Conservation (phyloP, 1,284 basidiomycete genomes). For the Mycena citricolor region DNA sequence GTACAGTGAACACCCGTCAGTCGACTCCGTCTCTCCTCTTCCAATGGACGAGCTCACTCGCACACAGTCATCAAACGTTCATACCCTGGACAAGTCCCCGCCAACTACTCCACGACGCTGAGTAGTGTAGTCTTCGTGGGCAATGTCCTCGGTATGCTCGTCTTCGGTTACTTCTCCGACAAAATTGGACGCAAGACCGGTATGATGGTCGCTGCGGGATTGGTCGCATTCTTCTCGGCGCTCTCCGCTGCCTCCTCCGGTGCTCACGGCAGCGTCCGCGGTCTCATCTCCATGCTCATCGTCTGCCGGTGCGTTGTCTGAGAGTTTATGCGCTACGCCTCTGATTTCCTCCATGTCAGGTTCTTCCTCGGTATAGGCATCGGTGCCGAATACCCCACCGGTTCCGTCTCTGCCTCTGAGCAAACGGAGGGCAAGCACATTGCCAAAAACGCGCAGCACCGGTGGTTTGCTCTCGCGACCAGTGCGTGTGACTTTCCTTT, state of each 20-base stretch:
- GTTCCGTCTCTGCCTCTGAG: conserved; percentile 89
- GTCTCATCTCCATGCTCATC: conserved; percentile 75
- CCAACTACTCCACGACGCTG: conserved; percentile 63
- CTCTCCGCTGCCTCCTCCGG: conserved; percentile 85
- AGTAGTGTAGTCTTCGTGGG: conserved; percentile 78
- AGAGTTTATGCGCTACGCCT: background rate
- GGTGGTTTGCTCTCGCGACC: conserved; percentile 85
- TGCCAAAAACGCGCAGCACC: conserved; percentile 76
- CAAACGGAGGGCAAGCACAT: conserved; percentile 84
- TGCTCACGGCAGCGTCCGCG: conserved; percentile 66
- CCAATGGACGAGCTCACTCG: conserved; percentile 2
- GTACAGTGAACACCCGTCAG: conserved; percentile 63
- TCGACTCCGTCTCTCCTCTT: conserved; percentile 12
- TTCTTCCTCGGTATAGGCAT: conserved; percentile 83
- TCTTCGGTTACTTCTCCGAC: conserved; percentile 75
- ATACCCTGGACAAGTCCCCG: conserved; percentile 48
- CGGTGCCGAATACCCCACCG: conserved; percentile 90
- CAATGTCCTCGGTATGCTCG: conserved; percentile 80
- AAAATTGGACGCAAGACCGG: conserved; percentile 87
- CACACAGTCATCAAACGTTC: conserved; percentile 62
- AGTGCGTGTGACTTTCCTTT: conserved; percentile 46
- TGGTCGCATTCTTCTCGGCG: conserved; percentile 78
- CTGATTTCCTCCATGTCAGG: conserved; percentile 34
- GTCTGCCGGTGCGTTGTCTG: conserved; percentile 65
- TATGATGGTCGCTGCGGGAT: conserved; percentile 80